Evolutionary conservation across 352 stramenopile genomes (phyloP).

Genomic region (Heterotrichella gracilis): DNA sequence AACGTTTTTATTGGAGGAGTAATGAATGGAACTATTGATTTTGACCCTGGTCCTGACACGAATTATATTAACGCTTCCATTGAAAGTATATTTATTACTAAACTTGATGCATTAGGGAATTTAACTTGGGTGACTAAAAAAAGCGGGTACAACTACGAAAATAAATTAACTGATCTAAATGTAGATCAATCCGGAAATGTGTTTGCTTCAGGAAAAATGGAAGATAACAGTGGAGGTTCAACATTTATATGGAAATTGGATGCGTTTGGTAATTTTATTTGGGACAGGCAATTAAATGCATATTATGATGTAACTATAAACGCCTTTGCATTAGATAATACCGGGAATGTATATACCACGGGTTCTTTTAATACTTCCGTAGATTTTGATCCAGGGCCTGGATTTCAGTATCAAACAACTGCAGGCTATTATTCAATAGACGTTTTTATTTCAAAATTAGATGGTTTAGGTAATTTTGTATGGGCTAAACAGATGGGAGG

Average conservation of each 20-base stretch:
- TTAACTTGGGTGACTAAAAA: neutral
- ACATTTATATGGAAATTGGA: too few relatives aligned
- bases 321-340: neutral
- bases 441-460: constrained; percentile 8
- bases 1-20: neutral
- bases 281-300: too few relatives aligned
- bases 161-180: too few relatives aligned
- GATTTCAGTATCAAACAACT: neutral
- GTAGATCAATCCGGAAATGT: neutral
- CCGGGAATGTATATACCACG: neutral
- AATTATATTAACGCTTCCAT: too few relatives aligned
- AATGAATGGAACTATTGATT: neutral
- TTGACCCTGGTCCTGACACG: too few relatives aligned
- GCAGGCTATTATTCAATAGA: too few relatives aligned
- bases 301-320: too few relatives aligned
- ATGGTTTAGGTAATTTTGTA: neutral
- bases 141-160: too few relatives aligned
- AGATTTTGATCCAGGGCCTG: neutral
- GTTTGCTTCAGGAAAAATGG: neutral
- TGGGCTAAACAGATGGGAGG: neutral
- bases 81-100: neutral
- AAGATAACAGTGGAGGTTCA: neutral
- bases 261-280: neutral
- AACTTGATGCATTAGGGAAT: neutral
- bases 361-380: neutral